A percentile compares a stretch with the other conserved stretches of the same genome.
Evolutionary conservation across 2,329 filamentous ascomycete genomes (phyloP).

Genomic region (Colletotrichum cereale): DNA sequence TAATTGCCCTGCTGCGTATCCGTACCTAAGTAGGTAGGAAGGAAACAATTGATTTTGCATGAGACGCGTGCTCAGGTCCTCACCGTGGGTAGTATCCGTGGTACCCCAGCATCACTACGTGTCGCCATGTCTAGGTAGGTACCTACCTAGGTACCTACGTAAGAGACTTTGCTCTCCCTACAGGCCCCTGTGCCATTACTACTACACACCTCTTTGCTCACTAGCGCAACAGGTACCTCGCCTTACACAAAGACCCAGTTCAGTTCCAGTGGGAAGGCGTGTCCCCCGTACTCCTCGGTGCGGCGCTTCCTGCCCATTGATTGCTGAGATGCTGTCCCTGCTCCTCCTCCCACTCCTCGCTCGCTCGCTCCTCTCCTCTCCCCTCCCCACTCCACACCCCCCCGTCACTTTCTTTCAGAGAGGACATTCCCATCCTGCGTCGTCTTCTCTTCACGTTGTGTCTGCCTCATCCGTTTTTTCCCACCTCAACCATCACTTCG

Average conservation of each 20-base stretch:
- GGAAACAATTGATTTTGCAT: neutral
- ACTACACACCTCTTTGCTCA: neutral
- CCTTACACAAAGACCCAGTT: slow-evolving; percentile 6
- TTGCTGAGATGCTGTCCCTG: slow-evolving; percentile 15
- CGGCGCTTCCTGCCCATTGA: slow-evolving; percentile 15
- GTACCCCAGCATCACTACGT: neutral
- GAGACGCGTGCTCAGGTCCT: neutral
- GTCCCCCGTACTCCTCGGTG: neutral
- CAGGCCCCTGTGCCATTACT: neutral
- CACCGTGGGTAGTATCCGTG: neutral
- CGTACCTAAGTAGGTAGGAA: neutral
- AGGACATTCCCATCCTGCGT: slow-evolving; percentile 42
- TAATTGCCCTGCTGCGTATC: neutral
- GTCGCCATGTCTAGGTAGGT: neutral
- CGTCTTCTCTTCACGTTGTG: slow-evolving; percentile 40
- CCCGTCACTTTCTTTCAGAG: slow-evolving; percentile 39
- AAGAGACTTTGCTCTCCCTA: slow-evolving; percentile 18
- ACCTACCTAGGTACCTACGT: neutral
- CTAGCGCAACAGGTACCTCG: slow-evolving; percentile 11
- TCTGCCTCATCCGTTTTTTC: slow-evolving; percentile 41
- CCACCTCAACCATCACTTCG: slow-evolving; percentile 40
- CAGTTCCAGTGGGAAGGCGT: neutral
- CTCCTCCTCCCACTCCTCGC: slow-evolving; percentile 22
- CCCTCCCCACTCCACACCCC: slow-evolving; percentile 36
- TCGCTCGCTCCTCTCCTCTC: slow-evolving; percentile 15